A percentile compares a stretch with the other conserved stretches of the same genome.
Evolutionary conservation across 495 filamentous ascomycete genomes (phyloP).

Genomic region (Trichoderma virens): DNA sequence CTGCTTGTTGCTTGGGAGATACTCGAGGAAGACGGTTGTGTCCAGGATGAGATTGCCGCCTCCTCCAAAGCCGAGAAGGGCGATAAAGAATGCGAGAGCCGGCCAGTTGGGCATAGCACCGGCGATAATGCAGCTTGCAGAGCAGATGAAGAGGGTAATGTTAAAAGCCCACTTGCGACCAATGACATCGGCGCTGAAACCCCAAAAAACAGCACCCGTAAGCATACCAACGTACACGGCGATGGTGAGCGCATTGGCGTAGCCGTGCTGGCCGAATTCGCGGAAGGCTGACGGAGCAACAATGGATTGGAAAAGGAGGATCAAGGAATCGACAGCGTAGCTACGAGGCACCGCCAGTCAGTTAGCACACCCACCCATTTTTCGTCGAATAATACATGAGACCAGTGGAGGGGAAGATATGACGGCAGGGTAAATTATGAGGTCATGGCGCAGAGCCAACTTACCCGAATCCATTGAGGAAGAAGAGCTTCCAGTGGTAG

Average conservation of each 20-base stretch:
- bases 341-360: constrained; percentile 22
- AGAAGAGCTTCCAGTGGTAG: constrained; percentile 57
- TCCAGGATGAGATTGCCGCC: constrained; percentile 67
- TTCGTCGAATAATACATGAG: constrained; percentile 5
- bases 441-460: constrained; percentile 7
- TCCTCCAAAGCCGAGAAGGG: constrained; percentile 63
- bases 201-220: constrained; percentile 72
- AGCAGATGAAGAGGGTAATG: constrained; percentile 56
- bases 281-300: constrained; percentile 48
- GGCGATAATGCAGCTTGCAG: constrained; percentile 56
- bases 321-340: constrained; percentile 62
- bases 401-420: constrained; percentile 6
- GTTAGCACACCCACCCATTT: not conserved
- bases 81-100: constrained; percentile 56
- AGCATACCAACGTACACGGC: constrained; percentile 64
- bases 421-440: not conserved
- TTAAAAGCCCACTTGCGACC: constrained; percentile 75
- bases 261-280: constrained; percentile 50
- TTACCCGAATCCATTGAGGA: constrained; percentile 59
- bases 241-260: constrained; percentile 49
- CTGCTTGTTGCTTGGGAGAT: constrained; percentile 66
- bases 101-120: constrained; percentile 64
- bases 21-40: constrained; percentile 72
- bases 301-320: constrained; percentile 60
- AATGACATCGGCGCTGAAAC: constrained; percentile 63